Percentiles rank a stretch among this genome's conserved stretches.
phyloP scores from a whole-genome alignment of 1,284 basidiomycete species.

The Malassezia globosa region DNA sequence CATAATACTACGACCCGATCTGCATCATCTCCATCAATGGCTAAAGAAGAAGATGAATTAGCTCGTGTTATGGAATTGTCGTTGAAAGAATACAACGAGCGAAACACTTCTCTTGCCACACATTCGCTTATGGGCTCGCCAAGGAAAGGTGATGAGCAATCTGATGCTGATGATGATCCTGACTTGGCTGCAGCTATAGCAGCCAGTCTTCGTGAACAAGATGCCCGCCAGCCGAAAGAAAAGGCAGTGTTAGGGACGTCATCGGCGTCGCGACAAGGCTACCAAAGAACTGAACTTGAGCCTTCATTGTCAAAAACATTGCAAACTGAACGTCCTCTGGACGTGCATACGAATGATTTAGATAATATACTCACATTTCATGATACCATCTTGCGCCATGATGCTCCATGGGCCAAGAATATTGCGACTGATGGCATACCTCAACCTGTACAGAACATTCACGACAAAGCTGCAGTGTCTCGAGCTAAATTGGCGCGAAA shows the following conservation, averaged over 20 bases:
- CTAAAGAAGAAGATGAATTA: constrained; percentile 67
- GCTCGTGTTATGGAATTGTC: constrained; percentile 87
- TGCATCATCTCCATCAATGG: not conserved
- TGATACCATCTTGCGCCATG: constrained; percentile 21
- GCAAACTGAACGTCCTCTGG: constrained; percentile 15
- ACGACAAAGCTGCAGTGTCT: constrained; percentile 68
- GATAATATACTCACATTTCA: constrained; percentile 43
- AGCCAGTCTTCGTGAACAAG: constrained; percentile 68
- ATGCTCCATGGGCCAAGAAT: constrained; percentile 8
- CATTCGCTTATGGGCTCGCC: constrained; percentile 56
- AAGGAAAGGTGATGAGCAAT: constrained; percentile 28
- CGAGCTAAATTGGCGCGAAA: constrained; percentile 72
- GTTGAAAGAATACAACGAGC: constrained; percentile 54
- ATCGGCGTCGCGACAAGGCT: too few relatives aligned
- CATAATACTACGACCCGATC: not conserved
- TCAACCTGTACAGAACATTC: constrained; percentile 49
- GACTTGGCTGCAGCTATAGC: constrained; percentile 90
- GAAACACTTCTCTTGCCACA: constrained; percentile 18
- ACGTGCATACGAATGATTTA: constrained; percentile 34
- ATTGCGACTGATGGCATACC: constrained; percentile 6
- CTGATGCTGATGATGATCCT: constrained; percentile 77
- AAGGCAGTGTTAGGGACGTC: too few relatives aligned
- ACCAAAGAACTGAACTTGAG: not conserved
- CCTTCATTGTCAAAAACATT: not conserved
- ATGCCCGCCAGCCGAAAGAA: not conserved